These are phyloP conservation scores for Ramaria rubella DNA, from an alignment of 768 basidiomycete species.

Conservation along the genomic window DNA sequence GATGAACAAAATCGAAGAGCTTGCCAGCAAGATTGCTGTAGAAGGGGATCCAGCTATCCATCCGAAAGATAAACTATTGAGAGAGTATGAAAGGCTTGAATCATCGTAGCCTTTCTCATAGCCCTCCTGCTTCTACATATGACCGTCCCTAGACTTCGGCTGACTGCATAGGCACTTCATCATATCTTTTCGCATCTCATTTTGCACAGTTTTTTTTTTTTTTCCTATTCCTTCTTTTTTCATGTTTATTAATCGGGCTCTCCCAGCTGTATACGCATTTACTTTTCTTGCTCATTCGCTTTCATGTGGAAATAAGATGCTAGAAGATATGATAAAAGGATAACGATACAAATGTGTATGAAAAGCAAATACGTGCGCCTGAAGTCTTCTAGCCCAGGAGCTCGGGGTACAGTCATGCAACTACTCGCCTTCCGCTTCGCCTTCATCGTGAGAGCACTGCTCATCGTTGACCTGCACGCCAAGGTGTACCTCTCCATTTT, in stretches of 20 bases:
- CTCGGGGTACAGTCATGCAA: no score
- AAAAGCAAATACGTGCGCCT: no score
- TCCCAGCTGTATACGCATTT: not conserved
- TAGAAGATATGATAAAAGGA: not conserved
- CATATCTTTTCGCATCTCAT: constrained; percentile 3
- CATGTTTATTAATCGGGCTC: constrained; percentile 8
- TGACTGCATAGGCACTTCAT: not conserved
- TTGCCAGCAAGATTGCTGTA: constrained; percentile 28
- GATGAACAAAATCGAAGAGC: constrained; percentile 41
- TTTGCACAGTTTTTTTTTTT: constrained; percentile 5
- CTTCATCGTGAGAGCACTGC: no score
- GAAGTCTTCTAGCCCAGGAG: no score
- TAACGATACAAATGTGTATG: not conserved
- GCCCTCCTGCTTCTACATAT: not conserved
- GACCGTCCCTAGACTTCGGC: not conserved
- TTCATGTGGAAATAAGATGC: not conserved
- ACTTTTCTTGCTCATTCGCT: not conserved
- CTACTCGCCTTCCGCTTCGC: no score
- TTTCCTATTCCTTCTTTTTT: constrained; percentile 2
- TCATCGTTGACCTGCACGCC: not conserved
- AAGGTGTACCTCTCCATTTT: not conserved
- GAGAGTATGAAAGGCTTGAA: constrained; percentile 14
- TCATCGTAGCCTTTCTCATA: constrained; percentile 14
- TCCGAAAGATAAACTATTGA: constrained; percentile 31
- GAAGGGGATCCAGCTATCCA: constrained; percentile 28